Evolutionary conservation across 2,329 filamentous ascomycete genomes (phyloP), one percentile per base, ranked within the genome.

Genomic region (Furcasterigmium furcatum): DNA sequence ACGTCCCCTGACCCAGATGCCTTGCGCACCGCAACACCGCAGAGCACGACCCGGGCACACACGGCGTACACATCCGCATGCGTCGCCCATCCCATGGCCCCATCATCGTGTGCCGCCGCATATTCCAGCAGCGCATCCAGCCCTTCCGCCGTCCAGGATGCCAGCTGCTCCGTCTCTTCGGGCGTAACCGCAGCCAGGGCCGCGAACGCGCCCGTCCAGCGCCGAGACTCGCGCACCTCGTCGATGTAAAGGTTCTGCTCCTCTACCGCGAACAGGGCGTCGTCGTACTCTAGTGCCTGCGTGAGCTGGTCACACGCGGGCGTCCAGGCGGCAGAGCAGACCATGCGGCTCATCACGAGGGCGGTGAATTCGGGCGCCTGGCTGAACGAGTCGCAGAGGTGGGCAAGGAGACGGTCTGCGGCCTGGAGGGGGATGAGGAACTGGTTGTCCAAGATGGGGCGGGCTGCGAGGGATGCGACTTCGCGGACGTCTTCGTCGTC

Each of bases 191-290:
- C 59, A 5, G 44, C 20, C 3, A 65, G 22, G 32, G 46, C 38
- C 16, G 55, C 46, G 24, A 87, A 66, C 3, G 80, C 68, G 14
- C 62, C 63, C 0, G 75, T 67, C 90, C 91, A 96, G n/a, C 82
- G 62, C 16, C 74, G 67, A 4, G 83, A 74, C 62, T 96, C 91
- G 40, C 83, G 75, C 6, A 89, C 80, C 54, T 91, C 84, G 61
- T 97, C 92, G 41, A 92, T 72, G 63, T 89, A 97, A n/a, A 96
- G 75, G 60, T 99, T 99, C 61, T 95, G 91, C 62, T 95, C 91
- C 66, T 99, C 94, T 46, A 90, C 77, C 1, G 80, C 85, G 61
- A 99, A 99, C 1, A 99, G 77, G 4, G 84, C 74, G 51, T 83
- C 79, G 58, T 88, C 79, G 54, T 76, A 71, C 45, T 68, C 64